Evolutionary conservation across 2,329 filamentous ascomycete genomes (phyloP).

Genomic region (Pseudocercospora fijiensis): DNA sequence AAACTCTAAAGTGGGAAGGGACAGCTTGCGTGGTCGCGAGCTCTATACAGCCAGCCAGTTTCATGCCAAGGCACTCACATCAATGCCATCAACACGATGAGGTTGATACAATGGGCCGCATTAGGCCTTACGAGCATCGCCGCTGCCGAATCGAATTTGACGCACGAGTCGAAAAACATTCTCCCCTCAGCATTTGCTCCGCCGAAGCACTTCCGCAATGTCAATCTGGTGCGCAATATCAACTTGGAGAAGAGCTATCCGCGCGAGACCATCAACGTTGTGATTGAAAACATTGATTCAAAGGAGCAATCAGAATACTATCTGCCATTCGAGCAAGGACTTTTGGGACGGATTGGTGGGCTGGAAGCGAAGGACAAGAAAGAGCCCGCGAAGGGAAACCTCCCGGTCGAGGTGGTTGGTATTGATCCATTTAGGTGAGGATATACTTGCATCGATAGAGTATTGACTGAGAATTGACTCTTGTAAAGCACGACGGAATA

Average conservation of each 20-base stretch:
- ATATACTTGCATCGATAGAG: background rate
- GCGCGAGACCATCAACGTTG: constrained; percentile 88
- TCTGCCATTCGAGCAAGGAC: constrained; percentile 74
- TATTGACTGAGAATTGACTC: background rate
- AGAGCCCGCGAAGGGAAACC: constrained; percentile 64
- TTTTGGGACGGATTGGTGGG: constrained; percentile 75
- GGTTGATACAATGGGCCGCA: constrained; percentile 35
- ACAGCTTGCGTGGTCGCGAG: constrained; percentile 16
- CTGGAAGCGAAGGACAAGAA: constrained; percentile 94
- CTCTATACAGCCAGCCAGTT: background rate
- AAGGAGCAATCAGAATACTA: constrained; percentile 86
- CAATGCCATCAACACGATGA: constrained; percentile 32
- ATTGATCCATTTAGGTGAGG: constrained; percentile 55
- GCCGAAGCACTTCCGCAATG: constrained; percentile 88
- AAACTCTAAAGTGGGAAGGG: background rate
- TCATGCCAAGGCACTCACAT: background rate
- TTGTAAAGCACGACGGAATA: constrained; percentile 58
- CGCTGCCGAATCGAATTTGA: constrained; percentile 59
- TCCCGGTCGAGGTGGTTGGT: constrained; percentile 66
- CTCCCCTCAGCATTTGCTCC: constrained; percentile 66
- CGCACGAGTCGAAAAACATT: constrained; percentile 52
- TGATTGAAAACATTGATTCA: constrained; percentile 82
- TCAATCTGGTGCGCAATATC: constrained; percentile 83
- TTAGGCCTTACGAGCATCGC: constrained; percentile 54
- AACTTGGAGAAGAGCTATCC: constrained; percentile 92